Evolutionary conservation across 495 filamentous ascomycete species (phyloP).

Genomic region (Coniosporium apollinis): DNA sequence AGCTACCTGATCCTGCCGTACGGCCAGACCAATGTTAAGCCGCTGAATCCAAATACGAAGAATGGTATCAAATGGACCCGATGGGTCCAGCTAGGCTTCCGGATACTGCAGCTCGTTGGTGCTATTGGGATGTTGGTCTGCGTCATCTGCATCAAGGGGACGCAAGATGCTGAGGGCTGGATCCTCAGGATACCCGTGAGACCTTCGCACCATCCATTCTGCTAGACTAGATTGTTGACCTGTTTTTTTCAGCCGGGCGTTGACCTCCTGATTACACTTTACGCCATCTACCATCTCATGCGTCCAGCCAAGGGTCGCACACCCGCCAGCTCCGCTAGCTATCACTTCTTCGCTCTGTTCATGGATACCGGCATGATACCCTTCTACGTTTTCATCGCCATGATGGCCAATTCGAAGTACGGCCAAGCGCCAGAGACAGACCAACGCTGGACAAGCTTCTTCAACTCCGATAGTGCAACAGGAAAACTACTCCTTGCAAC

Average conservation of each 20-base stretch:
- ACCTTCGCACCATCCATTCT: no score
- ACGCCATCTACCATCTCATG: constrained; percentile 61
- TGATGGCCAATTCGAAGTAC: constrained; percentile 36
- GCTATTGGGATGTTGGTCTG: constrained; percentile 54
- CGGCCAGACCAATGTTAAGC: constrained; percentile 35
- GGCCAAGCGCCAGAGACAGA: constrained; percentile 18
- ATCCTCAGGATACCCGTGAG: constrained; percentile 63
- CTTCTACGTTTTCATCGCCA: constrained; percentile 57
- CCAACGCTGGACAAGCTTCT: constrained; percentile 43
- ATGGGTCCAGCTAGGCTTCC: constrained; percentile 45
- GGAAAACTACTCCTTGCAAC: constrained; percentile 40
- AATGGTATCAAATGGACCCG: constrained; percentile 47
- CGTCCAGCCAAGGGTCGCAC: constrained; percentile 49
- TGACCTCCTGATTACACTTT: constrained; percentile 50
- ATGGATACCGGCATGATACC: constrained; percentile 57
- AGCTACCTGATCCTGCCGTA: constrained; percentile 34
- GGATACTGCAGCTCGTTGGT: constrained; percentile 45
- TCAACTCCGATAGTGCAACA: constrained; percentile 31
- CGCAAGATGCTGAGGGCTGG: constrained; percentile 46
- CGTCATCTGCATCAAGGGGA: constrained; percentile 53
- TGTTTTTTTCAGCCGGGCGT: constrained; percentile 41
- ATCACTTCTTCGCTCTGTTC: constrained; percentile 62
- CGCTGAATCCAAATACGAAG: constrained; percentile 58
- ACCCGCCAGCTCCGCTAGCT: constrained; percentile 62
- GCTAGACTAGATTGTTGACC: no score